Base-by-base conservation (phyloP, 1,284 basidiomycete species). In the Melampsora americana region DNA sequence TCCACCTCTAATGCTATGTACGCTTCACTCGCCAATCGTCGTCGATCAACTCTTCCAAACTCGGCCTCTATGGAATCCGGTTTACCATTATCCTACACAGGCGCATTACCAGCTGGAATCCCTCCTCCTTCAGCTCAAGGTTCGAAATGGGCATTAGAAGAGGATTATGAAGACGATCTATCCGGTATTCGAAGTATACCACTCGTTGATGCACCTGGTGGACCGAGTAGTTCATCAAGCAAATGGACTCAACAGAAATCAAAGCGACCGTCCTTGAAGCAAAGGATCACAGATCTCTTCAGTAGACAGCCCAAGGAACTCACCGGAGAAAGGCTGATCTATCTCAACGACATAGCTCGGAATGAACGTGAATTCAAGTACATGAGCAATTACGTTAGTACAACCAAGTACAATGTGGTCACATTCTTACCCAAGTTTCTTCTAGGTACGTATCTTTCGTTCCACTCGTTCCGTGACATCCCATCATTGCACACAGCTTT, bases 361-460 rank as follows among this genome's bases (percentile, higher is more conserved):
- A 76, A 76, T 53, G 66, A 76, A 64, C 28, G 61, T 28, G 74
- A 76, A 65, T 76, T 76, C 39, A 76, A 76, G 53, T 76, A 68
- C 30, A 62, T 69, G 65, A 81, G 82, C 78, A 99, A 99, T 84
- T 90, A 90, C 78, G 90, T 99, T 68, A 92, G 90, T 61, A 98
- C 96, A 26, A 93, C 90, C 86, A 99, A 99, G 84, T 99, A 98
- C 85, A 97, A 95, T 81, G 79, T 90, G 48, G 86, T 87, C 44
- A 92, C 92, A 0, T 99, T 99, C 84, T 79, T 94, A 12, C 94
- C 93, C 68, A 98, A 97, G 83, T 99, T 99, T 85, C 84, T 99
- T 77, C 87, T 87, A 77, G 92, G 93, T 95, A 80, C 80, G 89
- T 83, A 53, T 60, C 50, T 68, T 28, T 71, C 35, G 1, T 30